Percentiles rank a stretch among this genome's conserved stretches.
Evolutionary conservation across 2,329 filamentous ascomycete genomes (phyloP).

Genomic region (Cladorrhinum sp.): DNA sequence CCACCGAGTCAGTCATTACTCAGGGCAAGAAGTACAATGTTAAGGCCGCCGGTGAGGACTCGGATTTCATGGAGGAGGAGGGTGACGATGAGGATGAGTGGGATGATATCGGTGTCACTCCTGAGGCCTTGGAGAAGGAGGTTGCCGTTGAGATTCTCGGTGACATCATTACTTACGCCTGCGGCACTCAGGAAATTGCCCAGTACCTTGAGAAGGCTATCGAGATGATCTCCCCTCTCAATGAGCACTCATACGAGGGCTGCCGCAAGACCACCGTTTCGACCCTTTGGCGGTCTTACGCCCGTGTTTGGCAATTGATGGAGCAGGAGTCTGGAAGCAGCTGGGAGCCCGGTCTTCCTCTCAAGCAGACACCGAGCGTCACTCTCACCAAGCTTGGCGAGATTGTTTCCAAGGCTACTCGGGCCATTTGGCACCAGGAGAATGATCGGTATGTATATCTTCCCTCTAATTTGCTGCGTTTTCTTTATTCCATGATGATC

Average conservation of each 20-base stretch:
- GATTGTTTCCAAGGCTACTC: constrained; percentile 78
- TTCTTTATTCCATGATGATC: constrained; percentile 68
- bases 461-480: constrained; percentile 13
- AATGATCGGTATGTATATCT: constrained; percentile 76
- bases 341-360: constrained; percentile 84
- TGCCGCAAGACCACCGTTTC: constrained; percentile 88
- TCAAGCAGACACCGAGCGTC: constrained; percentile 72
- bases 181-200: constrained; percentile 67
- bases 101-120: constrained; percentile 83
- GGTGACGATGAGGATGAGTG: constrained; percentile 66
- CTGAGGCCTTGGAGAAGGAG: constrained; percentile 92
- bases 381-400: constrained; percentile 84
- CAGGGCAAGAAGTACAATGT: constrained; percentile 85
- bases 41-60: constrained; percentile 57
- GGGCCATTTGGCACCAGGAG: constrained; percentile 85
- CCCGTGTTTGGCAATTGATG: constrained; percentile 83
- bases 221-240: constrained; percentile 73
- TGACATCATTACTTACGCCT: constrained; percentile 85
- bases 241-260: constrained; percentile 88
- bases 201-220: constrained; percentile 88
- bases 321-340: constrained; percentile 76
- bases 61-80: constrained; percentile 56
- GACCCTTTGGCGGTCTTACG: constrained; percentile 90
- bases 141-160: constrained; percentile 93
- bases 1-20: constrained; percentile 65